Conservation (phyloP, 2,329 filamentous ascomycete genomes). For the Neofusicoccum umdonicola region DNA sequence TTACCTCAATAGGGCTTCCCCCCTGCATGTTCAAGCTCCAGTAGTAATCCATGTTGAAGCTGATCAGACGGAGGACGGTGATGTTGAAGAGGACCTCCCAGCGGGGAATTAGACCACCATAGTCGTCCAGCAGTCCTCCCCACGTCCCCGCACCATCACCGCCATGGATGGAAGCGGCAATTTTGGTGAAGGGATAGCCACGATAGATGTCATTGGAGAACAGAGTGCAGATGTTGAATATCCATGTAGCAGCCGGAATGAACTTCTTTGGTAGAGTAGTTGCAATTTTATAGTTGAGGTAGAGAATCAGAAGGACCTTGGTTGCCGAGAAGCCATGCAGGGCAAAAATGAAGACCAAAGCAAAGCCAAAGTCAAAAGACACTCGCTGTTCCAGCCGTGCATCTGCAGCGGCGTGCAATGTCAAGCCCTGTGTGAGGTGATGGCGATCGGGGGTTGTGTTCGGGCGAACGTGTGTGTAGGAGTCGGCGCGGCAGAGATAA, state of each 20-base stretch:
- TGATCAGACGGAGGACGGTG: constrained; percentile 86
- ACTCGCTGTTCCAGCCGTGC: constrained; percentile 62
- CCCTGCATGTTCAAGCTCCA: constrained; percentile 73
- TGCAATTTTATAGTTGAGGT: constrained; percentile 76
- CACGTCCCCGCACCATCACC: constrained; percentile 49
- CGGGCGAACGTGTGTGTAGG: constrained; percentile 44
- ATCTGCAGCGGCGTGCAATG: constrained; percentile 51
- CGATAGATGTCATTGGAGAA: constrained; percentile 84
- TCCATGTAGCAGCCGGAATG: constrained; percentile 77
- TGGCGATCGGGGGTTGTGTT: constrained; percentile 31
- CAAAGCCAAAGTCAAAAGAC: constrained; percentile 80
- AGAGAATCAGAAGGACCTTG: constrained; percentile 80
- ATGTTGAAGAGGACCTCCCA: constrained; percentile 99
- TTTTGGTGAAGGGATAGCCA: constrained; percentile 70
- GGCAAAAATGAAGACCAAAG: constrained; percentile 70
- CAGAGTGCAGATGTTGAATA: constrained; percentile 79
- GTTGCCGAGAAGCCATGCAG: constrained; percentile 82
- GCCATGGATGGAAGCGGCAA: constrained; percentile 46
- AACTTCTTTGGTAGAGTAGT: constrained; percentile 68
- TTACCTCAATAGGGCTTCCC: constrained; percentile 76
- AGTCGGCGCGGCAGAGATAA: constrained; percentile 42
- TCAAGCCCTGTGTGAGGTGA: constrained; percentile 40
- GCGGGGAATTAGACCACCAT: constrained; percentile 77
- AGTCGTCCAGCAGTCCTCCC: constrained; percentile 72
- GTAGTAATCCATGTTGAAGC: constrained; percentile 95